Base-by-base conservation (phyloP, 176 grass and related monocot genomes). In the Eleusine indica region DNA sequence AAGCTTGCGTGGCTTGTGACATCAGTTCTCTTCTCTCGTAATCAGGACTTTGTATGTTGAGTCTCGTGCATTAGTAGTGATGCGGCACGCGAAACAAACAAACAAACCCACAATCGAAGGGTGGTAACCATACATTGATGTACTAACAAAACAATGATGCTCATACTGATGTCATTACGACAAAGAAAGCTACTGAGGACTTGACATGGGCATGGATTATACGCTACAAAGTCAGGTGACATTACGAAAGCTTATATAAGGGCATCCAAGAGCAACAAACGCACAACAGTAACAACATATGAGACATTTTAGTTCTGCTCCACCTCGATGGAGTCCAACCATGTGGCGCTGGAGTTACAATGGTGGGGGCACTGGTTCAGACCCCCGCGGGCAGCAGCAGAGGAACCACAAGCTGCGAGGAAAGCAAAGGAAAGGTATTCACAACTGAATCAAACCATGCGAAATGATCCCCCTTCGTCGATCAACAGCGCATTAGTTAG, bases 391-490 rank as follows among this genome's bases (percentile, higher is more conserved):
- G 77, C 85, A 93, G 56, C 91, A 93, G 56, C 32, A 71, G 58
- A 93, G 77, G 74, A 78, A 83, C 87, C 82, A 88, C 49, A 83
- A 72, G 52, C 88, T 90, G 78, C 67, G 85, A 70, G 53, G 30
- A 16, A 16, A 73, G 43, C 14, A 1, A 35, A 35, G 32, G 32
- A 35, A 35, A 35, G 32, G 32, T 44, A 37, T 3, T 10, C 48
- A 54, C 43, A 22, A 12, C 43, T 32, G 18, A 80, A 4, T 30
- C 11, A 71, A 42, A 61, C 57, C 61, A 64, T 64, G 60, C 60
- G 19, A 28, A 29, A 25, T 51, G 22, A 29, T 65, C 38, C 13
- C 16, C 9, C 60, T 28, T 63, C 9, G 21, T 25, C n/a, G 9
- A 28, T 29, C 18, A 63, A 1, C n/a, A 38, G 1, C 13, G 30